Base-by-base conservation (phyloP, 2,329 filamentous ascomycete genomes). In the Oidium heveae region DNA sequence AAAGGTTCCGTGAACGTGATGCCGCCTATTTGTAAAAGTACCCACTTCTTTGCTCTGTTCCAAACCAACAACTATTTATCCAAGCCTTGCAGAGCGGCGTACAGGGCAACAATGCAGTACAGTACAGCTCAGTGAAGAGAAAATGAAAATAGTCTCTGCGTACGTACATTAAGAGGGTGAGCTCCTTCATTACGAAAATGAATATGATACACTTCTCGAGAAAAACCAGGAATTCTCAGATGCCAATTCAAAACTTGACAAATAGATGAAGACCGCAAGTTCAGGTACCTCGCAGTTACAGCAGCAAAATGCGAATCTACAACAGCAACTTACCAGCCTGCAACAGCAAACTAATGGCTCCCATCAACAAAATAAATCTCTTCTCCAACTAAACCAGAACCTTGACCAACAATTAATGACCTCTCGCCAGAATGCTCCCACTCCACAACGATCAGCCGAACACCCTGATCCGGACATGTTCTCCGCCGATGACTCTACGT, bases 361-460 rank as follows among this genome's bases (percentile, higher is more conserved):
- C 24, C 24, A 36, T n/a, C 24, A 51, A 36, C 28, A 51, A 51
- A 51, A 33, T 51, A 20, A 46, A 46, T 46, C 3, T 20, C 41
- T 46, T 46, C 37, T 41, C 37, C 49, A 51, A 32, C 49, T n/a
- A 51, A 51, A 33, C 28, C 24, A 51, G 49, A 51, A 51, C n/a
- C 49, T 34, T 15, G 28, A 34, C 28, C 24, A 51, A 4, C 49
- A 51, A 51, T 18, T 36, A 16, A 33, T 20, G 16, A 33, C 28
- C 28, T 34, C 49, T 33, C 28, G 24, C 9, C 49, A 51, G 28
- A 34, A 33, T 18, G 28, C 2, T 34, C 13, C 24, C 16, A 20
- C 28, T 18, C 15, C 24, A 51, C 24, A 33, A 51, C 5, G 28
- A 51, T 50, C 32, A n/a, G 49, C 49, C 4, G 49, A 36, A 18